Percentiles rank a stretch among this genome's conserved stretches.
phyloP scores from a whole-genome alignment of 441 rosid species.

The Gossypium trilobum region DNA sequence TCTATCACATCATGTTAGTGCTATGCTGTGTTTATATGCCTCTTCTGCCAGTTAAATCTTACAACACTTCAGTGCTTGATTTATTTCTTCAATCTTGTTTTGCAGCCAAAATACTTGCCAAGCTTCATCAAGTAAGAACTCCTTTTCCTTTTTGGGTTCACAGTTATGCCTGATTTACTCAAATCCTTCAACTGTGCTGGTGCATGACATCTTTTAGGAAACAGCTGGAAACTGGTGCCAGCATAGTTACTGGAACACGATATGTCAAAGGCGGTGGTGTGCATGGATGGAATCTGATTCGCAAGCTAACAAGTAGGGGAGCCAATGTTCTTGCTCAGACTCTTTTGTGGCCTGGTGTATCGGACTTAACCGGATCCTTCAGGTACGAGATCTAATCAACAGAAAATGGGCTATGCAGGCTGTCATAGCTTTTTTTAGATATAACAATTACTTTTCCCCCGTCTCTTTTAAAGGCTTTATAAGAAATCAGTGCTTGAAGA shows the following conservation, averaged over 20 bases:
- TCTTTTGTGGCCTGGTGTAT: constrained; percentile 93
- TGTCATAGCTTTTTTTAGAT: constrained; percentile 4
- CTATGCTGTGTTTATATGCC: neutral
- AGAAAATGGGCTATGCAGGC: neutral
- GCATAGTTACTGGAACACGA: constrained; percentile 88
- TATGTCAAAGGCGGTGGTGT: constrained; percentile 87
- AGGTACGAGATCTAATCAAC: constrained; percentile 35
- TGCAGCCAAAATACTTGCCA: constrained; percentile 93
- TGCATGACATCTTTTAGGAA: constrained; percentile 39
- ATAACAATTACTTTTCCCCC: constrained; percentile 15
- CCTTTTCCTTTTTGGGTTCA: neutral
- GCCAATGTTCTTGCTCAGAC: constrained; percentile 98
- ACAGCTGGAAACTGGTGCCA: constrained; percentile 81
- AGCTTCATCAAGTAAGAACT: constrained; percentile 74
- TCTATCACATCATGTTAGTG: constrained; percentile 92
- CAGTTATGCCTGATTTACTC: neutral
- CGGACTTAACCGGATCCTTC: constrained; percentile 92
- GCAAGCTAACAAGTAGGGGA: constrained; percentile 94
- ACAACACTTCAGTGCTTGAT: neutral
- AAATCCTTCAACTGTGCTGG: constrained; percentile 12
- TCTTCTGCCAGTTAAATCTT: neutral
- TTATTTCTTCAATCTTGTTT: constrained; percentile 21
- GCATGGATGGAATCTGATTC: constrained; percentile 96
- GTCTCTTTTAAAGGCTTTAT: constrained; percentile 52
- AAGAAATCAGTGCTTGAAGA: constrained; percentile 78